Evolutionary conservation across 352 stramenopile species (phyloP), one percentile per base, ranked within the genome.

Genomic region (Phytopythium kandeliae): DNA sequence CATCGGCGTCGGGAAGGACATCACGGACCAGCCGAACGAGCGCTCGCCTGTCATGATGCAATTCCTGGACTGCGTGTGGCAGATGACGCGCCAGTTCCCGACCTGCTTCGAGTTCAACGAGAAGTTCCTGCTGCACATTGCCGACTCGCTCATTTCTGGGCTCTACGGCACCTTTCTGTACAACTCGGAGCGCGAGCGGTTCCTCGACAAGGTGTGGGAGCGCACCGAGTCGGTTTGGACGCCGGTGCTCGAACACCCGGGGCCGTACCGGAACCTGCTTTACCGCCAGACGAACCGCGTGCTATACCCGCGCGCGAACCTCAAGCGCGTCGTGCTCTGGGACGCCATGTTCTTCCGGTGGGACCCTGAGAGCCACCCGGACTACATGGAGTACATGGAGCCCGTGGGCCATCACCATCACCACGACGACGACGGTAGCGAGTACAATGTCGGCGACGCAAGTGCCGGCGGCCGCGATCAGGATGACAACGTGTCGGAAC

Each of bases 51-150:
- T 95, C 25, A 91, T 95, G 76, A 57, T 92, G 13, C 85, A 95
- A 62, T 95, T 93, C 48, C 56, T 95, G 34, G 85, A 95, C 47
- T 90, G 75, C 10, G 85, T 95, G 33, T 93, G 78, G 78, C 85
- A 95, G 50, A 90, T 95, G 82, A 89, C 80, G 36, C 78, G 75
- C 5, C 85, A 95, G 51, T 95, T 93, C 58, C 82, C 85, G n/a
- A 90, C 78, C 24, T 82, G 73, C 30, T 95, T 95, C 55, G 83
- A 95, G 64, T 95, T 95, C 52, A 93, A 95, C 62, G 81, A 92
- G 60, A 83, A 85, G 55, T 90, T 95, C 52, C 51, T 95, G 36
- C 54, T 92, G 17, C 77, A 90, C 44, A 78, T 93, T 31, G 70
- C 78, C 19, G 85, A 93, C 48, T 73, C 78, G n/a, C 60, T 90